Conservation (phyloP, 305 asterid species). For the Fraxinus sp. region DNA sequence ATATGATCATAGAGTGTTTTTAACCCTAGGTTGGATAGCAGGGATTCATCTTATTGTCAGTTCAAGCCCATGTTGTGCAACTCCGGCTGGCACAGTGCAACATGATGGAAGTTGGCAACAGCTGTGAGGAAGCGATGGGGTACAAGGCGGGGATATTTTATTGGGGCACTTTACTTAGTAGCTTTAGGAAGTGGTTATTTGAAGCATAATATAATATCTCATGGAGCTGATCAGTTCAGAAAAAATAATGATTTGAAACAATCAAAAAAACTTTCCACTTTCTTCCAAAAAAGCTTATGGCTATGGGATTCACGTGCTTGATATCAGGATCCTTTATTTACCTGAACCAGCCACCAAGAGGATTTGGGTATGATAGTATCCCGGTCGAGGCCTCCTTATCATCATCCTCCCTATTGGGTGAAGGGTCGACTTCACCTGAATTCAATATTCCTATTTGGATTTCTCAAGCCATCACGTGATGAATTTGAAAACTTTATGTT, state of each 20-base stretch:
- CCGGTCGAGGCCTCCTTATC: no score
- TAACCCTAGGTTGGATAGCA: background rate
- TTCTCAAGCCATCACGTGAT: conserved; percentile 50
- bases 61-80: conserved; percentile 59
- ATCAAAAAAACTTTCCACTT: conserved; percentile 55
- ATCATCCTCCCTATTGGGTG: background rate
- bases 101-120: conserved; percentile 10
- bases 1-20: background rate
- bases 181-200: conserved; percentile 69
- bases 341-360: conserved; percentile 49
- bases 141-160: conserved; percentile 57
- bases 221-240: conserved; percentile 62
- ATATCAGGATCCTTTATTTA: conserved; percentile 54
- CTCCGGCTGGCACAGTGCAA: conserved; percentile 51
- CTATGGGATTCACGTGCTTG: conserved; percentile 45
- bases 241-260: conserved; percentile 22
- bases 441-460: conserved; percentile 44
- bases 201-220: conserved; percentile 65
- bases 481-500: conserved; percentile 31
- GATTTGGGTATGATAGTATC: conserved; percentile 5
- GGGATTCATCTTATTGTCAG: conserved; percentile 58
- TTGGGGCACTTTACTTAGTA: conserved; percentile 54
- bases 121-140: conserved; percentile 49
- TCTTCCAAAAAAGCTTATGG: conserved; percentile 53
- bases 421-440: conserved; percentile 48